Evolutionary conservation across 1,139 yeast species (phyloP), one percentile per base, ranked within the genome.

Genomic region (Candida glucosophila): DNA sequence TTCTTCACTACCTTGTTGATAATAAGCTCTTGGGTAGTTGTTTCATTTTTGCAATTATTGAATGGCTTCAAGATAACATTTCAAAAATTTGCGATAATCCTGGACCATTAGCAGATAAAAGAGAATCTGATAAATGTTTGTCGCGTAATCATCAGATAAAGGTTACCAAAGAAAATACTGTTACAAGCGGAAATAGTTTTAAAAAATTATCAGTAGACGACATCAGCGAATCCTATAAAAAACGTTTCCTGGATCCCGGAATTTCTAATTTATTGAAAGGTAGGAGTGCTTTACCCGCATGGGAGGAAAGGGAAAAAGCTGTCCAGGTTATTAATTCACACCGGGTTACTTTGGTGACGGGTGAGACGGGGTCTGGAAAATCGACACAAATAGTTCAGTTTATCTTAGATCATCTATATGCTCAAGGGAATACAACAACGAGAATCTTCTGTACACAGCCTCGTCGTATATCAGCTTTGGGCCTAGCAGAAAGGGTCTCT

Each of bases 361-460:
- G 97, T 48, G 98, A 90, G 49, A 90, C 98, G 0, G 98, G 98
- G 39, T 85, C 95, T 0, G 96, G 96, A 37, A 86, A 86, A 45
- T 82, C 95, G 0, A 86, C 96, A 0, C 96, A 86, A 47, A 75
- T 85, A 9, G 95, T 85, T 3, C 98, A 90, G 49, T 90, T 85
- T 41, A 59, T 90, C 12, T 55, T 88, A 17, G 97, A 90, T 47
- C 61, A 75, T 22, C 44, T 79, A 33, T 53, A 61, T 25, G 22
- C 44, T 0, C 44, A 49, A 11, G 69, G 69, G 0, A 67, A 74
- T 30, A 67, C 55, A 32, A 43, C 52, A 12, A 68, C 80, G 7
- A 74, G 71, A 25, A 80, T 90, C 5, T 58, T 88, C 4, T 86
- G 96, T 49, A 86, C 97, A 0, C 97, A 90, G 49, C 98, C 98